Base-by-base conservation (phyloP, 331 rosid genomes). In the Rosa hybrid region DNA sequence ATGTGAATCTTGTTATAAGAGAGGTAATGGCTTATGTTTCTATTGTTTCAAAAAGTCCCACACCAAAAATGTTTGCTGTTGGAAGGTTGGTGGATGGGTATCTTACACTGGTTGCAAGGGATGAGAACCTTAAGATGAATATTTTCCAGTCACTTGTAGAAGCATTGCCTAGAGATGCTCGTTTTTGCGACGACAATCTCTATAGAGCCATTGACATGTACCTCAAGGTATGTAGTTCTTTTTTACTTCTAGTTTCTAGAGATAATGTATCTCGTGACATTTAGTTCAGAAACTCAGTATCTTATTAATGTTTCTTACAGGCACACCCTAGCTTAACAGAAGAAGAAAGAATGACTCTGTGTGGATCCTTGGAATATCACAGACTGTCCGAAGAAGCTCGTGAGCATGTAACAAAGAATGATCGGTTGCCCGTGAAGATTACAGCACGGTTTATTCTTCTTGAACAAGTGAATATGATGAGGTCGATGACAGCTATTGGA, bases 31-130 rank as follows among this genome's bases (percentile, higher is more conserved):
- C 68, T 64, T 91, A 89, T 88, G 90, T 81, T 76, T 78, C 85
- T 8, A 49, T 79, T 34, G 76, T 77, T 49, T 68, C 79, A 50
- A 81, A 75, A 59, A 81, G 87, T 51, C 70, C 75, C 59, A 81
- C 80, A 7, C 86, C 87, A 4, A 90, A 91, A 77, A 50, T 86
- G 49, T 75, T 80, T 3, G 74, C 13, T 34, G 88, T 94, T 71
- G 97, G 94, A 64, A 89, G 83, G 72, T 74, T 92, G 79, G 89
- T 94, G 54, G 98, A 94, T 42, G 95, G 84, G 3, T 92, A 88
- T 90, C 97, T 90, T 38, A 14, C 77, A 57, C 81, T 87, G 4
- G 83, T 91, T 76, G 95, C 98, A 64, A 87, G 83, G 34, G 98
- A 94, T 77, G 81, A 77, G 79, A 90, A 86, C 65, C 91, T 92